Evolutionary conservation across 768 basidiomycete species (phyloP).

Genomic region (Lepiota venenata): DNA sequence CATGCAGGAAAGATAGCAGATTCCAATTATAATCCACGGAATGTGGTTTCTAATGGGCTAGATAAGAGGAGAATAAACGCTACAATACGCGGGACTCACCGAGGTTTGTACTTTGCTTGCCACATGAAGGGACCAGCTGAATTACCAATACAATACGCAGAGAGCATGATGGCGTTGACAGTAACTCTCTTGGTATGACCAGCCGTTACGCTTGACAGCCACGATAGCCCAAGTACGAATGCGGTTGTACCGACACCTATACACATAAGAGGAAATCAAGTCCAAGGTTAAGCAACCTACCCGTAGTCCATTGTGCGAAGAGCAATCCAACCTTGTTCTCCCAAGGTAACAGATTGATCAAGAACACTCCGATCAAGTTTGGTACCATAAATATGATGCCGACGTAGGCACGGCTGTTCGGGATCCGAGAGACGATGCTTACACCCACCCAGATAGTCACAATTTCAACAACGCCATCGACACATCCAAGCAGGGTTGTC

Average conservation of each 20-base stretch:
- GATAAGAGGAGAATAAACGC: not conserved
- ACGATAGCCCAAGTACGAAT: constrained; percentile 58
- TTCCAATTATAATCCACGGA: constrained; percentile 75
- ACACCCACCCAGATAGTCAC: constrained; percentile 68
- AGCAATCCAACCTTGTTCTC: constrained; percentile 61
- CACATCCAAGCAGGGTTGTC: constrained; percentile 68
- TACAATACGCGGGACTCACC: constrained; percentile 31
- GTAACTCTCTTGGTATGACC: constrained; percentile 75
- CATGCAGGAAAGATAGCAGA: constrained; percentile 58
- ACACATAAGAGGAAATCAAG: not conserved
- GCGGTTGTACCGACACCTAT: constrained; percentile 50
- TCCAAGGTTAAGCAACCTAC: constrained; percentile 22
- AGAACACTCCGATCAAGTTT: constrained; percentile 56
- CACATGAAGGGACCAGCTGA: constrained; percentile 78
- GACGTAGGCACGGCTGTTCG: constrained; percentile 62
- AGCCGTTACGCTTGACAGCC: constrained; percentile 63
- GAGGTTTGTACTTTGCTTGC: constrained; percentile 62
- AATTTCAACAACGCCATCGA: constrained; percentile 64
- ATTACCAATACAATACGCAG: constrained; percentile 65
- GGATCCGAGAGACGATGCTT: constrained; percentile 49
- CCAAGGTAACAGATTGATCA: constrained; percentile 67
- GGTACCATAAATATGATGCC: constrained; percentile 61
- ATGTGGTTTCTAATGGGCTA: constrained; percentile 51
- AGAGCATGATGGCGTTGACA: constrained; percentile 69
- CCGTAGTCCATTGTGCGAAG: constrained; percentile 51